Conservation (phyloP, 2,329 filamentous ascomycete genomes). For the Colletotrichum musicola region DNA sequence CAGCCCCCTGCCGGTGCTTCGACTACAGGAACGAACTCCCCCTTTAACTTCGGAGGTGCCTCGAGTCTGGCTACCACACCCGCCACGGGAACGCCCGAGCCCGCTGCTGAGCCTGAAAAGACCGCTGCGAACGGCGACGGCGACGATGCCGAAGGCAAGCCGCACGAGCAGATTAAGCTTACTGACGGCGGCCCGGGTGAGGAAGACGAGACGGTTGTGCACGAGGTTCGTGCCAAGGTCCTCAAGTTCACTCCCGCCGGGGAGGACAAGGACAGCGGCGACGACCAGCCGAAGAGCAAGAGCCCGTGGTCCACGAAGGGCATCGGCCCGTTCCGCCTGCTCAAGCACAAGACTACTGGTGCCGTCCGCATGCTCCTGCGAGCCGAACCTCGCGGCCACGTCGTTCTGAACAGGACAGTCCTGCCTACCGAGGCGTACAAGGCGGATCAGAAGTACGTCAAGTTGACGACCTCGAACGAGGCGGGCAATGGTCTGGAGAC, state of each 20-base stretch:
- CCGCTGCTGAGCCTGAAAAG: conserved; percentile 57
- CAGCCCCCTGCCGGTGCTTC: conserved; percentile 58
- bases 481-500: conserved; percentile 72
- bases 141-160: conserved; percentile 67
- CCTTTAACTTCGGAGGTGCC: conserved; percentile 68
- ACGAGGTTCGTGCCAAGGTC: conserved; percentile 79
- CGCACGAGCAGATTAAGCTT: conserved; percentile 78
- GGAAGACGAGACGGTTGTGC: conserved; percentile 77
- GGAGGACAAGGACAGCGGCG: conserved; percentile 55
- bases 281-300: conserved; percentile 59
- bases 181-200: conserved; percentile 76
- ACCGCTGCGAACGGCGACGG: conserved; percentile 34
- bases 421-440: conserved; percentile 74
- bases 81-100: conserved; percentile 70
- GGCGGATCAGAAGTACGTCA: conserved; percentile 70
- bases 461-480: conserved; percentile 68
- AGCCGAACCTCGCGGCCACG: conserved; percentile 79
- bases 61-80: conserved; percentile 73
- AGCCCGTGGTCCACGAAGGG: conserved; percentile 78
- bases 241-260: conserved; percentile 68
- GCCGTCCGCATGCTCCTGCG: conserved; percentile 78
- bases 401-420: conserved; percentile 79
- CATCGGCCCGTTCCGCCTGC: conserved; percentile 77
- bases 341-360: conserved; percentile 79
- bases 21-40: conserved; percentile 64